Base-by-base conservation (phyloP, 306 rosid genomes). In the Gynostemma pentaphyllum region DNA sequence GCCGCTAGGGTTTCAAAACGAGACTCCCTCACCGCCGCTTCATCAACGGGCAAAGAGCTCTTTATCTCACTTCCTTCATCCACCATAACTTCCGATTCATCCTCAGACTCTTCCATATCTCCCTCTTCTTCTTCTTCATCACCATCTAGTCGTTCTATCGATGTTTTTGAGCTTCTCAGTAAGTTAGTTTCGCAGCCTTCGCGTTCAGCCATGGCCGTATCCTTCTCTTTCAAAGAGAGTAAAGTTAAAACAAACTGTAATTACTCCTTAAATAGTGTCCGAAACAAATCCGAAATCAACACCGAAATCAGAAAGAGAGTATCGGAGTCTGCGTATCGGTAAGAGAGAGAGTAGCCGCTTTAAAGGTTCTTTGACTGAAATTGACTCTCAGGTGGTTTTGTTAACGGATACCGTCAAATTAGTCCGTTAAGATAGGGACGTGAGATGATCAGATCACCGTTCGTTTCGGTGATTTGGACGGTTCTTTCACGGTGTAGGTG, bases 321-420 rank as follows among this genome's bases (percentile, higher is more conserved):
- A 55, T 71, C 70, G 81, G 74, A 63, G 70, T 73, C 74, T 13
- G 48, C 7, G 75, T 69, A 71, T 66, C 67, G 76, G 75, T 50
- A 39, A 64, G 54, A 64, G 45, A 12, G 42, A 55, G 40, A 9
- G 41, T 22, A 11, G 34, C 19, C 48, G 55, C 23, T 74, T 74
- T 55, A 34, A 71, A 69, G 66, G 57, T 76, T 84, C 81, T 79
- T 79, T 87, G 94, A 90, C 92, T 73, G 63, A 2, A 22, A 29
- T 89, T 81, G 97, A 87, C 90, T 81, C 96, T 81, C 96, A 74
- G 78, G 79, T 77, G 74, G 68, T 76, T 78, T 59, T 19, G 71
- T 65, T 62, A 74, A 74, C 75, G 37, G 45, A 61, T 42, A 40
- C 77, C 82, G 82, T 86, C 46, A 2, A n/a, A 5, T 18, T 41